These are phyloP conservation scores for Coemansia sp. DNA, from an alignment of 192 early-diverging fungal species.

Conservation along the genomic window DNA sequence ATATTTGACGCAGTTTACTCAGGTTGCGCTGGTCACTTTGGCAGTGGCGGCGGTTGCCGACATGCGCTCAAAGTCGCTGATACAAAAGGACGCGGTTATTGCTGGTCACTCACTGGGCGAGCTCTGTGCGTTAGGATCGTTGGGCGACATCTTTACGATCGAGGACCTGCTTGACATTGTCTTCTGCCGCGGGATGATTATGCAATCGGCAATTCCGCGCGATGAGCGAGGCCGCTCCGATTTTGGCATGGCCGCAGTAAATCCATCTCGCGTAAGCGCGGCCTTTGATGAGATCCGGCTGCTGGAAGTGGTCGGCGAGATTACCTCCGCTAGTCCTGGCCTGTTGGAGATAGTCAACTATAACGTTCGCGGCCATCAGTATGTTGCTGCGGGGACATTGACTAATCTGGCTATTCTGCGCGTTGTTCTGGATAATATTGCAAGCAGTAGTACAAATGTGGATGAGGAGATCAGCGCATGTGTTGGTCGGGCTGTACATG, in stretches of 20 bases:
- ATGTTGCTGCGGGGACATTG: conserved; percentile 86
- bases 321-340: conserved; percentile 67
- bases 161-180: conserved; percentile 80
- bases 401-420: conserved; percentile 76
- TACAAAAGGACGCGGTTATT: conserved; percentile 73
- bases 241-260: conserved; percentile 92
- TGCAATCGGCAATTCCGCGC: conserved; percentile 86
- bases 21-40: conserved; percentile 80
- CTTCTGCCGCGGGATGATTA: conserved; percentile 95
- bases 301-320: conserved; percentile 62
- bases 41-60: conserved; percentile 85
- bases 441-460: not conserved
- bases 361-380: conserved; percentile 94
- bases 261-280: conserved; percentile 74
- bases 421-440: conserved; percentile 72
- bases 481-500: conserved; percentile 66
- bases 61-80: conserved; percentile 76
- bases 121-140: conserved; percentile 76
- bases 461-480: not conserved
- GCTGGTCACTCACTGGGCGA: conserved; percentile 93
- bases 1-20: conserved; percentile 90
- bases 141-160: conserved; percentile 69
- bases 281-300: conserved; percentile 66
- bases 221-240: conserved; percentile 75
- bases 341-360: conserved; percentile 94